Percentiles rank a stretch among this genome's conserved stretches.
phyloP scores from a whole-genome alignment of 2,329 filamentous ascomycete species.

The Exophiala sp. region DNA sequence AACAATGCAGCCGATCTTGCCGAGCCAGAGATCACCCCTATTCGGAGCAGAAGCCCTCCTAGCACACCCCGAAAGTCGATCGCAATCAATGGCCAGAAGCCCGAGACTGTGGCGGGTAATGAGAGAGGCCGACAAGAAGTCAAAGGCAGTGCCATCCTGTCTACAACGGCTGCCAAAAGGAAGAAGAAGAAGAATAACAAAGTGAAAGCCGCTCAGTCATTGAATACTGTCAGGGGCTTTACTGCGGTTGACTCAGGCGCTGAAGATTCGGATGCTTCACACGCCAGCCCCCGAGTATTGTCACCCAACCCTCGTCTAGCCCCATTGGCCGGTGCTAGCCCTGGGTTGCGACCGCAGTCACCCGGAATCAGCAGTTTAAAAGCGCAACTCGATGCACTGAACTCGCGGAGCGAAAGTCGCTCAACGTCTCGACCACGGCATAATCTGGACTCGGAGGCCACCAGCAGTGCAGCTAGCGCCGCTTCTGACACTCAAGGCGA shows the following conservation, averaged over 20 bases:
- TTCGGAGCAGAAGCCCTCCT: slow-evolving; percentile 24
- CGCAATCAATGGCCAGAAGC: not conserved
- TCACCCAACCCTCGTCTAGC: slow-evolving; percentile 31
- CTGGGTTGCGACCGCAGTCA: slow-evolving; percentile 47
- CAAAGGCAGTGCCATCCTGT: slow-evolving; percentile 31
- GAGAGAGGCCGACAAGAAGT: slow-evolving; percentile 25
- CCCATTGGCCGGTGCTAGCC: slow-evolving; percentile 36
- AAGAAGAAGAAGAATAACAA: slow-evolving; percentile 37
- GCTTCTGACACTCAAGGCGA: slow-evolving; percentile 59
- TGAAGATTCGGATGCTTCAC: slow-evolving; percentile 43
- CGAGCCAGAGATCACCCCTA: slow-evolving; percentile 28
- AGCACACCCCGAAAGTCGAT: slow-evolving; percentile 18
- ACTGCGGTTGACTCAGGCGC: slow-evolving; percentile 41
- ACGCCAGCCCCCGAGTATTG: slow-evolving; percentile 32
- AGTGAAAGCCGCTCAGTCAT: slow-evolving; percentile 28
- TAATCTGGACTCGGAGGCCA: slow-evolving; percentile 40
- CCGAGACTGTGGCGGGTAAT: slow-evolving; percentile 4
- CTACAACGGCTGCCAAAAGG: slow-evolving; percentile 33
- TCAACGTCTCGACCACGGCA: slow-evolving; percentile 53
- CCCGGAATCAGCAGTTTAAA: slow-evolving; percentile 79
- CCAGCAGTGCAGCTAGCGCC: slow-evolving; percentile 53
- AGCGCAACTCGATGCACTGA: slow-evolving; percentile 71
- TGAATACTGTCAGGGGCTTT: slow-evolving; percentile 42
- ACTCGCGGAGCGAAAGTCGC: slow-evolving; percentile 54
- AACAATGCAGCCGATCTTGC: slow-evolving; percentile 9